Conservation (phyloP, 2,329 filamentous ascomycete genomes). For the Didymella exigua region DNA sequence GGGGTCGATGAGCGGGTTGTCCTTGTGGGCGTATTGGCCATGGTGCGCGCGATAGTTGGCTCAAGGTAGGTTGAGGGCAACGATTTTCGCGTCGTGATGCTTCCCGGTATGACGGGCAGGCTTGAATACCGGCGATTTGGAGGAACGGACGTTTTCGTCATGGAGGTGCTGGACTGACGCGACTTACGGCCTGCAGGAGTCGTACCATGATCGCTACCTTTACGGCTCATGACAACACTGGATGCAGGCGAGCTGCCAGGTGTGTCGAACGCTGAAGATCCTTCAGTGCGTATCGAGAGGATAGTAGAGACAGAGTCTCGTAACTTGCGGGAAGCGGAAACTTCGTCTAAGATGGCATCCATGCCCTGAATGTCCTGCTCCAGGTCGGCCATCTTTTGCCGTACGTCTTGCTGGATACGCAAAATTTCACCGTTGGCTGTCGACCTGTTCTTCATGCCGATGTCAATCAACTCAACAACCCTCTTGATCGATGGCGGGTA, state of each 20-base stretch:
- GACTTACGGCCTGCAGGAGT: slow-evolving; percentile 56
- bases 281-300: slow-evolving; percentile 72
- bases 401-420: slow-evolving; percentile 82
- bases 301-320: slow-evolving; percentile 94
- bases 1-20: slow-evolving; percentile 32
- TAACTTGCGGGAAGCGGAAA: slow-evolving; percentile 71
- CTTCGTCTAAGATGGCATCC: slow-evolving; percentile 75
- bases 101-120: slow-evolving; percentile 47
- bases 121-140: slow-evolving; percentile 56
- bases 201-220: slow-evolving; percentile 54
- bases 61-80: slow-evolving; percentile 22
- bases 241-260: slow-evolving; percentile 69
- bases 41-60: slow-evolving; percentile 33
- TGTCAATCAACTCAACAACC: slow-evolving; percentile 90
- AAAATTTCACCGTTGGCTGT: slow-evolving; percentile 97
- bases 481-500: slow-evolving; percentile 93
- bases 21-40: slow-evolving; percentile 34
- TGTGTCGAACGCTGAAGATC: slow-evolving; percentile 71
- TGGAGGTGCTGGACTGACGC: slow-evolving; percentile 54
- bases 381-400: slow-evolving; percentile 77
- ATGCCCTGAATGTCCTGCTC: slow-evolving; percentile 79
- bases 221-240: slow-evolving; percentile 63
- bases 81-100: slow-evolving; percentile 30
- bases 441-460: slow-evolving; percentile 91
- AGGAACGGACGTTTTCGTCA: slow-evolving; percentile 49